Percentiles rank a stretch among this genome's conserved stretches.
phyloP scores from a whole-genome alignment of 164 flowering plant genomes.

The Stephania cephalantha region DNA sequence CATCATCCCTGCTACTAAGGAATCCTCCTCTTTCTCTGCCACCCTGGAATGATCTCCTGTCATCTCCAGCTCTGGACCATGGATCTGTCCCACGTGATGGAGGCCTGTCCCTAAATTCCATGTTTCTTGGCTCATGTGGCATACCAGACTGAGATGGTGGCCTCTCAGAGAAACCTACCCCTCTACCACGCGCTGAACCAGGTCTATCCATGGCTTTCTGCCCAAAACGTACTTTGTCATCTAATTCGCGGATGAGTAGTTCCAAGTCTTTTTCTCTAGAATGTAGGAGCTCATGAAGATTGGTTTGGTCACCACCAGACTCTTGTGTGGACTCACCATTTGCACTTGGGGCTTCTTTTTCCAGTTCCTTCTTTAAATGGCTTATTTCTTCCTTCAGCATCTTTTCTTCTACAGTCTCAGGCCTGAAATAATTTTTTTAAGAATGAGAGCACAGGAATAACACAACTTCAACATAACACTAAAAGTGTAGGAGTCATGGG shows the following conservation, averaged over 20 bases:
- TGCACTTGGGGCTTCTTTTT: conserved; percentile 16
- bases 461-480: background rate
- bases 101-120: conserved; percentile 53
- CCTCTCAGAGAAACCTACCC: conserved; percentile 28
- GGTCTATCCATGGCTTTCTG: conserved; percentile 29
- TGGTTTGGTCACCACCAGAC: conserved; percentile 13
- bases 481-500: background rate
- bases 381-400: conserved; percentile 31
- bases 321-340: conserved; percentile 20
- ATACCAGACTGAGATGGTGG: conserved; percentile 64
- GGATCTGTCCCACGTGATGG: conserved; percentile 54
- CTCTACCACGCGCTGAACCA: conserved; percentile 32
- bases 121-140: conserved; percentile 48
- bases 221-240: conserved; percentile 49
- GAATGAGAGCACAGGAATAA: background rate
- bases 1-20: conserved; percentile 26
- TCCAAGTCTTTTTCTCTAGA: conserved; percentile 28
- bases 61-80: conserved; percentile 54
- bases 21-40: conserved; percentile 54
- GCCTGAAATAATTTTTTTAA: conserved; percentile 21
- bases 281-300: conserved; percentile 16
- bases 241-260: conserved; percentile 39
- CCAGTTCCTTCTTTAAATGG: conserved; percentile 24
- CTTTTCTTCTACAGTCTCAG: conserved; percentile 32
- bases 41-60: conserved; percentile 47